Evolutionary conservation across 2,329 filamentous ascomycete species (phyloP).

Genomic region (Pleoardoris graminearum): DNA sequence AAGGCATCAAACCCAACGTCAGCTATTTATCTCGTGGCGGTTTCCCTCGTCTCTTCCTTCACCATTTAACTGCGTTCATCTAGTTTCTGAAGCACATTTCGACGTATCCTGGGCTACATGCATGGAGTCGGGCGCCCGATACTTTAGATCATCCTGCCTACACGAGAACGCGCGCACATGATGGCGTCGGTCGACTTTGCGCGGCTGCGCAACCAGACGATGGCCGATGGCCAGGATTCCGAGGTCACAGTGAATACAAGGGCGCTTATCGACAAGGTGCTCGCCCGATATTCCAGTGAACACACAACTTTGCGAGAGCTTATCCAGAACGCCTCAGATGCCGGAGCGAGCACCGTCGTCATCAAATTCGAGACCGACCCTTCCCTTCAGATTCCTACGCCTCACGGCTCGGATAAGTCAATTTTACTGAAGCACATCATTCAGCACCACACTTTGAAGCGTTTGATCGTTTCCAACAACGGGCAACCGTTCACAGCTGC

Average conservation of each 20-base stretch:
- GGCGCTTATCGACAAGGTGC: slow-evolving; percentile 95
- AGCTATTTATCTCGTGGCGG: not conserved
- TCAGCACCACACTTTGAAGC: slow-evolving; percentile 80
- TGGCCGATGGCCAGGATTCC: slow-evolving; percentile 90
- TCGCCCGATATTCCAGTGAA: slow-evolving; percentile 94
- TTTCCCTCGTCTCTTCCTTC: not conserved
- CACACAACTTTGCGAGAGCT: slow-evolving; percentile 87
- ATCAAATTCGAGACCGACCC: slow-evolving; percentile 92
- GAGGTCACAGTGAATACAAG: slow-evolving; percentile 97
- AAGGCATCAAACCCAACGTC: slow-evolving; percentile 17
- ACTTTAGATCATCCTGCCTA: not conserved
- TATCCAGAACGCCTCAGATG: slow-evolving; percentile 98
- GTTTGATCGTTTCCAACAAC: slow-evolving; percentile 91
- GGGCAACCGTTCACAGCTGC: slow-evolving; percentile 84
- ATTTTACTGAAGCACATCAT: slow-evolving; percentile 80
- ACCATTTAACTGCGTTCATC: not conserved
- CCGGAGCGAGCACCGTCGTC: slow-evolving; percentile 83
- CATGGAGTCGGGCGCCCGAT: not conserved
- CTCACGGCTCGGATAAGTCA: slow-evolving; percentile 67
- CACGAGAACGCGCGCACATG: not conserved
- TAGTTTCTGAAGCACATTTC: not conserved
- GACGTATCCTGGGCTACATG: not conserved
- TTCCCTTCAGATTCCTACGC: slow-evolving; percentile 73
- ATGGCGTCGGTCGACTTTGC: slow-evolving; percentile 57
- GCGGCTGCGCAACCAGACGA: slow-evolving; percentile 80